Conservation (phyloP, 2,329 filamentous ascomycete species). For the Rutstroemia sydowiana region DNA sequence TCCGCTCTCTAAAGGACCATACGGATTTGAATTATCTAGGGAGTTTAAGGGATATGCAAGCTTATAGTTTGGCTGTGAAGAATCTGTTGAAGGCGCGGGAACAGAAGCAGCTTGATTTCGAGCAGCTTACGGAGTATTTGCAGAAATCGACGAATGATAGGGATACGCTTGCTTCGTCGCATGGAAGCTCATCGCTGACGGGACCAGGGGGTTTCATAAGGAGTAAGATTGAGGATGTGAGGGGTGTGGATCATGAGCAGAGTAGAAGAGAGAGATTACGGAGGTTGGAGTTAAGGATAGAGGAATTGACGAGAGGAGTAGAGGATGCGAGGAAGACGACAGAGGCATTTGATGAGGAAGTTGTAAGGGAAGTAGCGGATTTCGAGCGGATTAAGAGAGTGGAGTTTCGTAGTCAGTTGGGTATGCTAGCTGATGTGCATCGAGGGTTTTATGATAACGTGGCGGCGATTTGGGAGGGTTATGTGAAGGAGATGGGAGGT, state of each 20-base stretch:
- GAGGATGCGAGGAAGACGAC: conserved; percentile 80
- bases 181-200: conserved; percentile 53
- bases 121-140: conserved; percentile 91
- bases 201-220: conserved; percentile 83
- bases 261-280: conserved; percentile 77
- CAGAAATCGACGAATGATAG: conserved; percentile 84
- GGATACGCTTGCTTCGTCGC: conserved; percentile 56
- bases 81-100: conserved; percentile 85
- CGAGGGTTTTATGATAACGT: conserved; percentile 78
- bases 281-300: conserved; percentile 86
- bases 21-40: conserved; percentile 96
- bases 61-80: conserved; percentile 84
- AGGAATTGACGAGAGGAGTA: conserved; percentile 82
- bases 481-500: conserved; percentile 70
- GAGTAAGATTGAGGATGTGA: conserved; percentile 91
- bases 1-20: conserved; percentile 76
- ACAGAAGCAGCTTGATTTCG: conserved; percentile 96
- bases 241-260: conserved; percentile 94
- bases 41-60: conserved; percentile 88
- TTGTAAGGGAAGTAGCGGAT: conserved; percentile 83
- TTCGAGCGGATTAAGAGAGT: conserved; percentile 95
- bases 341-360: conserved; percentile 93
- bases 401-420: conserved; percentile 84
- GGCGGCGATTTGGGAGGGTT: conserved; percentile 79
- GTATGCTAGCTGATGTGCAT: conserved; percentile 75